Evolutionary conservation across 163 green algal species (phyloP).

Genomic region (Scenedesmus sp.): DNA sequence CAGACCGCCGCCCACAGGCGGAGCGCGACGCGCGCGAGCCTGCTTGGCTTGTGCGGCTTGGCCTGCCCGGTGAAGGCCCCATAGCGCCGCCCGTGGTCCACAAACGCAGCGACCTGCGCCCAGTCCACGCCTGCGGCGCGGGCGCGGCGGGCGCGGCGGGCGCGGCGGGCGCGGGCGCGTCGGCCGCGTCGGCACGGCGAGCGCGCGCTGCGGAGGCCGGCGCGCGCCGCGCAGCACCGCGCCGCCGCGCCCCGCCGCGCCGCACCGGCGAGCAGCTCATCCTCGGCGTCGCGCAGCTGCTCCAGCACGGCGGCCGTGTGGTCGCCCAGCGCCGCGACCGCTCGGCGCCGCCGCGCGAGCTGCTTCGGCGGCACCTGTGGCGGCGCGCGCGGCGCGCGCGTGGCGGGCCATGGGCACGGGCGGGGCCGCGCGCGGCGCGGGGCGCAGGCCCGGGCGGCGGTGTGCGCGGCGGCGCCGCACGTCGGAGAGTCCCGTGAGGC

Average conservation of each 20-base stretch:
- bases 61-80: conserved; percentile 8
- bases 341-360: conserved; percentile 27
- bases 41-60: not conserved
- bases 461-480: too few species aligned
- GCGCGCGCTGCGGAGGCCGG: too few species aligned
- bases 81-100: conserved; percentile 24
- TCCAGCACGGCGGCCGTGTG: conserved; percentile 35
- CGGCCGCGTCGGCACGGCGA: too few species aligned
- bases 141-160: too few species aligned
- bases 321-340: conserved; percentile 34
- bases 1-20: not conserved
- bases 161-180: too few species aligned
- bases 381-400: too few species aligned
- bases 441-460: too few species aligned
- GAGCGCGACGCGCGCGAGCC: not conserved
- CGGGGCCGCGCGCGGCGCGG: too few species aligned
- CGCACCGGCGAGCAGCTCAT: conserved; percentile 45
- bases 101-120: conserved; percentile 34
- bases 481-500: conserved; percentile 44
- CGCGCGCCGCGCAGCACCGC: too few species aligned
- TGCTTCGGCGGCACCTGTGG: conserved; percentile 37
- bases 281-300: conserved; percentile 40
- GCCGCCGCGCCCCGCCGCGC: too few species aligned
- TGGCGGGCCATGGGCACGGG: too few species aligned
- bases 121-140: conserved; percentile 46